phyloP scores from a whole-genome alignment of 192 early-diverging fungal species.

The Umbelopsis sp. region DNA sequence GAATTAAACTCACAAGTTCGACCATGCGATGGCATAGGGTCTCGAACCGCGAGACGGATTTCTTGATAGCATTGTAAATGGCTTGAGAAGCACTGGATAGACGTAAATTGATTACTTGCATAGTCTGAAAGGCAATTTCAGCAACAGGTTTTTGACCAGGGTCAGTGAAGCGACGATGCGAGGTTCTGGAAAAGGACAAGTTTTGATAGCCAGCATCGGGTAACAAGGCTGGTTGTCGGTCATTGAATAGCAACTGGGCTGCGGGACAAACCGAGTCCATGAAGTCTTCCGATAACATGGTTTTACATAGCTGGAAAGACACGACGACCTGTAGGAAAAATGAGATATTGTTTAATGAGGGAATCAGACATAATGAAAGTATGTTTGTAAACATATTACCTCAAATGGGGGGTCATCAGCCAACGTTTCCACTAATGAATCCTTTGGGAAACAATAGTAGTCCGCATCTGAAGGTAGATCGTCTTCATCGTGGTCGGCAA shows the following conservation, averaged over 20 bases:
- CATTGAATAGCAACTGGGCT: neutral
- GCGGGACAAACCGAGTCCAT: neutral
- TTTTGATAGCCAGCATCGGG: constrained; percentile 6
- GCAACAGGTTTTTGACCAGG: constrained; percentile 19
- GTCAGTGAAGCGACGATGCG: constrained; percentile 24
- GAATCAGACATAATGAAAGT: too few relatives aligned
- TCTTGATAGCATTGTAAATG: constrained; percentile 24
- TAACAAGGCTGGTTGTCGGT: neutral
- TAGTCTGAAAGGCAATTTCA: constrained; percentile 14
- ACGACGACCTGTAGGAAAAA: constrained; percentile 20
- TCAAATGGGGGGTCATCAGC: constrained; percentile 28
- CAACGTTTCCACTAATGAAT: constrained; percentile 48
- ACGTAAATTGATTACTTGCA: constrained; percentile 11
- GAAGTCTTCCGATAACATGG: constrained; percentile 6
- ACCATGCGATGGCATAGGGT: constrained; percentile 28
- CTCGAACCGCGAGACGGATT: constrained; percentile 25
- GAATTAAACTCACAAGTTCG: constrained; percentile 19
- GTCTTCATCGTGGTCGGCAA: constrained; percentile 2
- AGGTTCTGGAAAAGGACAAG: neutral
- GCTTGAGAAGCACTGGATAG: constrained; percentile 17
- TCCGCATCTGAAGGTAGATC: constrained; percentile 17
- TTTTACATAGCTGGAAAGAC: constrained; percentile 25
- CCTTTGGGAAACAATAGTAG: constrained; percentile 52
- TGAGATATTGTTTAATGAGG: neutral
- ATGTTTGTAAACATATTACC: neutral